Base-by-base conservation (phyloP, 805 yeast species). In the Komagataella kurtzmanii region DNA sequence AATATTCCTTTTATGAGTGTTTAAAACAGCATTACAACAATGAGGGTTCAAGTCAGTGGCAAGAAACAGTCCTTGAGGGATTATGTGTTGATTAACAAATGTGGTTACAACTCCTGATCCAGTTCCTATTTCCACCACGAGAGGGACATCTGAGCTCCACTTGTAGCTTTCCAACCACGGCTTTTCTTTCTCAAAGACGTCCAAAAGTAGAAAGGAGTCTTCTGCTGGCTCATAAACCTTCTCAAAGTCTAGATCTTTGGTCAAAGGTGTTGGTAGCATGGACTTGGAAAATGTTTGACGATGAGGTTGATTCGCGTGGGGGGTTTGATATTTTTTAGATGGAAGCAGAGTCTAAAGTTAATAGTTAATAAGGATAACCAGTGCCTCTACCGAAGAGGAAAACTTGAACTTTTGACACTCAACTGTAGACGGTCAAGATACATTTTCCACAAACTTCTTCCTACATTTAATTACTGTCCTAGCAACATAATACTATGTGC, bases 201-300 rank as follows among this genome's bases (percentile, higher is more conserved):
- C 99, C 47, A 93, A 66, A 7, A 93, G 70, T 7, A 91, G 76
- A 61, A 84, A 93, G 6, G 96, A 79, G 68, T 93, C 99, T 59
- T 93, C 99, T 0, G 95, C 79, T 0, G 99, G 98, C 61, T 93
- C 99, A 63, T 93, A 93, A 3, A 91, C 95, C 57, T 74, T 75
- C n/a, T 76, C 81, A 55, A 74, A 77, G 59, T 85, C 84, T 17
- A 82, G 74, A 17, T 71, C 65, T 3, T 45, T 12, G 1, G 61
- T 56, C 1, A 85, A 70, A 1, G 98, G 97, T 0, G 97, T 90
- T 4, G 93, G 82, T 3, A 87, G 72, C 97, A 89, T 89, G 14
- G 10, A 18, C 10, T 14, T 23, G 19, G 10, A 14, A 10, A 48
- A 36, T 3, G 7, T 19, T 30, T 30, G 12, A 30, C 36, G 40